Base-by-base conservation (phyloP, 2,329 filamentous ascomycete genomes). In the Diaporthe vaccinii region DNA sequence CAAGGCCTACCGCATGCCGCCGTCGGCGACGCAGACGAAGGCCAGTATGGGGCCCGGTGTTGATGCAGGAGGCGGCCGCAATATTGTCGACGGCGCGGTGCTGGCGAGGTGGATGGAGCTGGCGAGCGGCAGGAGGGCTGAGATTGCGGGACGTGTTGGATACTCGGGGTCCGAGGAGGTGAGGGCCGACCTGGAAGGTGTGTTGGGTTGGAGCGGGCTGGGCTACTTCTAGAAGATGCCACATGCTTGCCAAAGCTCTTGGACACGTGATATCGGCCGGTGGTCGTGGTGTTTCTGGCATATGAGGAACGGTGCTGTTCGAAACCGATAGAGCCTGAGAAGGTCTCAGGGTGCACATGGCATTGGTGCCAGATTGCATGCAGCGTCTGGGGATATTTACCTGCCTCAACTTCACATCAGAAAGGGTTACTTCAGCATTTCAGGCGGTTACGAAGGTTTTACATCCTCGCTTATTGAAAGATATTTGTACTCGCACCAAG, bases 61-160 rank as follows among this genome's bases (percentile, higher is more conserved):
- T 1, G 91, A 92, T 69, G 88, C 87, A 74, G 90, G 85, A 78
- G 90, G 88, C 0, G 90, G 90, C 1, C 87, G 94, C 25, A 92
- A 90, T 2, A 89, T 97, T 70, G 89, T 98, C 5, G 96, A 98
- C 82, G 95, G 95, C 0, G 89, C 88, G n/a, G 81, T 98, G 55
- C 83, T 98, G 76, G 88, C 90, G 75, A 85, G 95, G 74, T 97
- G 95, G 91, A 88, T 90, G 55, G 95, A 97, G 84, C 83, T 98
- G 77, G 90, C 93, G 8, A 92, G 92, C 58, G 92, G 93, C 68
- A 91, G 93, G 78, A 87, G 93, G 78, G 89, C 87, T 9, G 95
- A 98, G 84, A 91, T 96, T 61, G 90, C 95, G 1, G 90, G 91
- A 0, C 90, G 95, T 78, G 93, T 94, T 3, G 96, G 95, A 0